A percentile compares a stretch with the other conserved stretches of the same genome.
Conservation (phyloP, 495 filamentous ascomycete genomes). For the Xylaria longipes region DNA sequence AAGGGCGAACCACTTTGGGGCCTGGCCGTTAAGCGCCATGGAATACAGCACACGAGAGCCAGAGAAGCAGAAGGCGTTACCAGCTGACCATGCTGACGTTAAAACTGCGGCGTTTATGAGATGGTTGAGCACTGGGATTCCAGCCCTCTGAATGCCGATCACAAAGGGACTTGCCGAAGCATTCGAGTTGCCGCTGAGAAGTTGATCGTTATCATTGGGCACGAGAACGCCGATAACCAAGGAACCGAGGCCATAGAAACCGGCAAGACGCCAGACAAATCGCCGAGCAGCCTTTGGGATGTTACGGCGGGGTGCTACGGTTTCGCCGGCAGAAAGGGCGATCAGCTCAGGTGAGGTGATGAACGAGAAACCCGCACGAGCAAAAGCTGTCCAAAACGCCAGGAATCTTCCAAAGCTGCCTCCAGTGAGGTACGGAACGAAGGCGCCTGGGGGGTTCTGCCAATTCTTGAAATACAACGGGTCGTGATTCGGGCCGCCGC, state of each 20-base stretch:
- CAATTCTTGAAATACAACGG: constrained; percentile 71
- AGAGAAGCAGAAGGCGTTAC: constrained; percentile 82
- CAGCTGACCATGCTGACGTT: constrained; percentile 61
- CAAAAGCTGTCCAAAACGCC: constrained; percentile 55
- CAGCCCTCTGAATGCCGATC: constrained; percentile 53
- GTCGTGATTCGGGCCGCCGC: constrained; percentile 65
- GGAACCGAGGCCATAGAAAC: constrained; percentile 75
- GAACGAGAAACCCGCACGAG: constrained; percentile 56
- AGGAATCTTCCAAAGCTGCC: constrained; percentile 59
- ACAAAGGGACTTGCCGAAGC: constrained; percentile 71
- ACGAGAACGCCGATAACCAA: constrained; percentile 75
- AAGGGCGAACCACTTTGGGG: constrained; percentile 61
- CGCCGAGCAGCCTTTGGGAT: constrained; percentile 75
- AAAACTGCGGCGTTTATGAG: constrained; percentile 56
- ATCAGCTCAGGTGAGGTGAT: constrained; percentile 58
- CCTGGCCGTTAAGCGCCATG: constrained; percentile 67
- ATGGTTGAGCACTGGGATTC: constrained; percentile 53
- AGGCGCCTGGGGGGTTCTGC: constrained; percentile 70
- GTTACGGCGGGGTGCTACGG: constrained; percentile 75
- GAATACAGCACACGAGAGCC: constrained; percentile 80
- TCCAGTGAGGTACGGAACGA: constrained; percentile 61
- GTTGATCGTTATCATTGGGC: constrained; percentile 58
- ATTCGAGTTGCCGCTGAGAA: constrained; percentile 59
- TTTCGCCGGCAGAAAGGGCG: constrained; percentile 76
- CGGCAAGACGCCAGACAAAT: constrained; percentile 71